phyloP scores from a whole-genome alignment of 805 yeast species.

The Starmerella roubikii region DNA sequence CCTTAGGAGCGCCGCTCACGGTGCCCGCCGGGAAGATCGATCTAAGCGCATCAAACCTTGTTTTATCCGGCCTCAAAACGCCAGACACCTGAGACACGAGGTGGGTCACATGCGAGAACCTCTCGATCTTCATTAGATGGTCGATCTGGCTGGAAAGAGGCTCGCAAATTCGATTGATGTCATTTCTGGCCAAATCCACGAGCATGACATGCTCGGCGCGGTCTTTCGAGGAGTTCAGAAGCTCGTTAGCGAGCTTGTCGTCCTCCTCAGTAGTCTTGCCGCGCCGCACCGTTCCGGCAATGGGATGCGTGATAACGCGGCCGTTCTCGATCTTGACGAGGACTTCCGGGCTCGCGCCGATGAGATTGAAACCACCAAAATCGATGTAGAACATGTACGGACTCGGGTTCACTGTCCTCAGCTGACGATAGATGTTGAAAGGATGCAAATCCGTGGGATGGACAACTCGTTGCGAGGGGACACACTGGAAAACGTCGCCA shows the following conservation, averaged over 20 bases:
- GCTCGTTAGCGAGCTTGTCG: constrained; percentile 59
- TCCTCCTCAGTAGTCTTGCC: constrained; percentile 90
- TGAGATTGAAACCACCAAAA: constrained; percentile 66
- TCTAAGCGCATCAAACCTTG: constrained; percentile 92
- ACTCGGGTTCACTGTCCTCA: constrained; percentile 92
- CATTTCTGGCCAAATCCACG: constrained; percentile 94
- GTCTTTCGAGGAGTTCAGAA: constrained; percentile 71
- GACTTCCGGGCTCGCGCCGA: constrained; percentile 96
- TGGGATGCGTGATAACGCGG: constrained; percentile 85
- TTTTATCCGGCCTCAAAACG: constrained; percentile 64
- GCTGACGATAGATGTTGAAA: constrained; percentile 86
- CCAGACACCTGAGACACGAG: constrained; percentile 92
- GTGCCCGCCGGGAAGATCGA: constrained; percentile 99
- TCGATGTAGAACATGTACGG: constrained; percentile 94
- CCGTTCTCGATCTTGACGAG: constrained; percentile 73
- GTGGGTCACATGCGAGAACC: constrained; percentile 96
- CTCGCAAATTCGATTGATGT: constrained; percentile 85
- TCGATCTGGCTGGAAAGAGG: constrained; percentile 79
- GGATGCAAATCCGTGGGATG: constrained; percentile 94
- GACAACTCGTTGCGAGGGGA: constrained; percentile 93
- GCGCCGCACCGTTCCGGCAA: constrained; percentile 90
- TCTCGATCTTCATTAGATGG: constrained; percentile 73
- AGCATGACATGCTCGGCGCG: constrained; percentile 98
- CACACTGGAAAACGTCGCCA: constrained; percentile 96
- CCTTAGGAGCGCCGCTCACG: constrained; percentile 97